A percentile compares a stretch with the other conserved stretches of the same genome.
Evolutionary conservation across 108 stramenopile genomes (phyloP).

Genomic region (Skeletonema menzelii): DNA sequence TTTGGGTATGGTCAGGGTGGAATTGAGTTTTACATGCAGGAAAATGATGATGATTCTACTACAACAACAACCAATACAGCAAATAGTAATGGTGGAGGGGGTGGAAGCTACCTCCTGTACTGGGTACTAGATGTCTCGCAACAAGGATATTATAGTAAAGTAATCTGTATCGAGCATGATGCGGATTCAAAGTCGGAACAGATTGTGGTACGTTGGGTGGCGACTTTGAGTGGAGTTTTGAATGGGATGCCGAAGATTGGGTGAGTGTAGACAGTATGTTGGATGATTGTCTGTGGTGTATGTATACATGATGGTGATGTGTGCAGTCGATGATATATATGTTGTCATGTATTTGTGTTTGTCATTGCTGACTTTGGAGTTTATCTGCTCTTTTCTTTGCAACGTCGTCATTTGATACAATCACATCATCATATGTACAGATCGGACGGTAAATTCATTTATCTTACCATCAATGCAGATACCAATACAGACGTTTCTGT

Average conservation of each 20-base stretch:
- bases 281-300: no score
- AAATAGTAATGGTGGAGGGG: background rate
- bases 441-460: background rate
- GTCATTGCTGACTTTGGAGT: background rate
- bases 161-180: background rate
- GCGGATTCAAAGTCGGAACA: background rate
- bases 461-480: background rate
- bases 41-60: background rate
- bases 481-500: background rate
- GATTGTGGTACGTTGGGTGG: background rate
- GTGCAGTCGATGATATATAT: no score
- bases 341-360: background rate
- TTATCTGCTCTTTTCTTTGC: background rate
- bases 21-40: background rate
- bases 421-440: background rate
- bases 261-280: background rate
- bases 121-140: background rate
- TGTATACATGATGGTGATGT: background rate
- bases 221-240: background rate
- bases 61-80: no score
- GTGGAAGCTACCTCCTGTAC: background rate
- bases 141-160: background rate
- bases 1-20: conserved; percentile 1
- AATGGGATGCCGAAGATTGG: conserved; percentile 5
- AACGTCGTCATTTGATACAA: background rate